Evolutionary conservation across 139 green algal species (phyloP).

Genomic region (Picochlorum costavermella): DNA sequence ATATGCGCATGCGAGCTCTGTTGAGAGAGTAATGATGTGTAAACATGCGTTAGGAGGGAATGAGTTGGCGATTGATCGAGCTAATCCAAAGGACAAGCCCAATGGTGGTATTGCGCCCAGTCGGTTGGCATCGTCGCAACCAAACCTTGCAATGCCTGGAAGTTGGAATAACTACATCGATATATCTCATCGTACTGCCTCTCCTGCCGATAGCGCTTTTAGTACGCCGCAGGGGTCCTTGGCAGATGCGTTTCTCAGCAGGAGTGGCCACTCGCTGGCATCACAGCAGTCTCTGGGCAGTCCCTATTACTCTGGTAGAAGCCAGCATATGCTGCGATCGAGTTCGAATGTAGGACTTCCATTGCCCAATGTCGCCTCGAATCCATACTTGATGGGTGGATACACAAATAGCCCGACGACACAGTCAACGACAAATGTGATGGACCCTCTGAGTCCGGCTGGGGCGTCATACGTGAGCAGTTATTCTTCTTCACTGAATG

Average conservation of each 20-base stretch:
- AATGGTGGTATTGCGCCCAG: background rate
- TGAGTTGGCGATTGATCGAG: conserved; percentile 78
- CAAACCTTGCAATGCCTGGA: conserved; percentile 20
- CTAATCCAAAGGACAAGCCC: conserved; percentile 67
- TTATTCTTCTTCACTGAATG: conserved; percentile 1
- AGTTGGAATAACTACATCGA: conserved; percentile 5
- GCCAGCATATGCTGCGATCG: background rate
- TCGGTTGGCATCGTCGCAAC: conserved; percentile 12
- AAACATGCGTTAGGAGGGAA: conserved; percentile 57
- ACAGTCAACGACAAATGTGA: no score
- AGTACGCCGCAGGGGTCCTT: no score
- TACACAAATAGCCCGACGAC: background rate
- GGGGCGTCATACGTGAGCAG: background rate
- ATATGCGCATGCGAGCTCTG: conserved; percentile 56
- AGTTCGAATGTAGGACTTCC: background rate
- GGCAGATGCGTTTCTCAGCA: no score
- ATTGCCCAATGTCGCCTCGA: background rate
- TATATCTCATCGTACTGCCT: background rate
- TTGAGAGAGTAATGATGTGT: conserved; percentile 43
- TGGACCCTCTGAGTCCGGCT: background rate
- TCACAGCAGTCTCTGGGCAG: background rate
- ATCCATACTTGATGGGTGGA: background rate
- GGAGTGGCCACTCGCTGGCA: background rate
- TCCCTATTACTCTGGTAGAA: background rate
- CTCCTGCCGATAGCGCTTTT: no score